A percentile compares a stretch with the other conserved stretches of the same genome.
Conservation (phyloP, 2,329 filamentous ascomycete species). For the Alternaria angustiovoidea region DNA sequence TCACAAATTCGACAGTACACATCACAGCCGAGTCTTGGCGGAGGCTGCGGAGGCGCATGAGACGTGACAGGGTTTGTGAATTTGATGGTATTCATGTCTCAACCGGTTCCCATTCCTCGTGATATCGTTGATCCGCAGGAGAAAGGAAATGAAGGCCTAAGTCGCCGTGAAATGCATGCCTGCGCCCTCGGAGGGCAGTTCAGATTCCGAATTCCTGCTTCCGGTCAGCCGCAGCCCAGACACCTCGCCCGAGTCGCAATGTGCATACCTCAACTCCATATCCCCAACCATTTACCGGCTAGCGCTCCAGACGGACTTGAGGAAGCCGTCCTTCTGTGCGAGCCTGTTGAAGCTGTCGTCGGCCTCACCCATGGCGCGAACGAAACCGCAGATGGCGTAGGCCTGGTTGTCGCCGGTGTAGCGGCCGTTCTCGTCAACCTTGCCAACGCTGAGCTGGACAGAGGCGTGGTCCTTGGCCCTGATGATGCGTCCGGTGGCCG, state of each 20-base stretch:
- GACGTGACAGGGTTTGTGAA: constrained; percentile 32
- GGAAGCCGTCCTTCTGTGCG: constrained; percentile 91
- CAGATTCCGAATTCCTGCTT: constrained; percentile 41
- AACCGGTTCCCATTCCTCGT: constrained; percentile 44
- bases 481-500: constrained; percentile 83
- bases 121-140: constrained; percentile 40
- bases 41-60: constrained; percentile 6
- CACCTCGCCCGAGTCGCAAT: neutral
- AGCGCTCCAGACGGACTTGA: constrained; percentile 96
- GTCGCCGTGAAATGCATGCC: constrained; percentile 43
- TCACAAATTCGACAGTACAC: neutral
- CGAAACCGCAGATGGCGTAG: constrained; percentile 97
- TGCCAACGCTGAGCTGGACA: constrained; percentile 95
- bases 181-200: constrained; percentile 33
- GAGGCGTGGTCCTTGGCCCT: constrained; percentile 99
- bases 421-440: constrained; percentile 98
- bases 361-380: constrained; percentile 96
- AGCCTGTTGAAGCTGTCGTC: constrained; percentile 97
- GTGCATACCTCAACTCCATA: constrained; percentile 45
- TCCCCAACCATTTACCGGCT: constrained; percentile 57
- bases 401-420: constrained; percentile 97
- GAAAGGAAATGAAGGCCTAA: constrained; percentile 38
- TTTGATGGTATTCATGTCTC: constrained; percentile 43
- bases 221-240: constrained; percentile 23
- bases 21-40: constrained; percentile 5